Base-by-base conservation (phyloP, 345 rosid genomes). In the Heritiera fomes region DNA sequence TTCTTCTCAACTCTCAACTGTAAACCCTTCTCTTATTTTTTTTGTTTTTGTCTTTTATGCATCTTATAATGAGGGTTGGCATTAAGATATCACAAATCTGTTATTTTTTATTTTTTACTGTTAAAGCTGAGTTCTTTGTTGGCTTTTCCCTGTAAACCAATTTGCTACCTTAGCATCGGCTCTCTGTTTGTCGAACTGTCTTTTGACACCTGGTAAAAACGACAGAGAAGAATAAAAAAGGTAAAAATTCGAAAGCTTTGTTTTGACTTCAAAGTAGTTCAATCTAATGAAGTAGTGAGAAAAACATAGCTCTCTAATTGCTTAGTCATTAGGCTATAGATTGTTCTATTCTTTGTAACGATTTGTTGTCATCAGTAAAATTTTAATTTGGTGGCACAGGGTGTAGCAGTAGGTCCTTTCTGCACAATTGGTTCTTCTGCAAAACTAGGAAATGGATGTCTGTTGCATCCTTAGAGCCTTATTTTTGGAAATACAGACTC, bases 381-480 rank as follows among this genome's bases (percentile, higher is more conserved):
- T 76, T 62, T 60, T 7, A 46, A 62, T 32, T 50, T 64, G 38
- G 14, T 79, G 7, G 61, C 60, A 55, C 83, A 95, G 99, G 96
- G 87, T 73, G 98, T 88, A 82, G 84, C 91, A 10, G 79, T 95
- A 55, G 99, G 98, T 76, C 93, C 98, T 4, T 91, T 86, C 80
- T 95, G 98, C 83, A 89, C 96, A 18, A 78, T 95, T 69, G 94
- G 99, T n/a, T 87, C 98, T 72, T 84, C 88, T 38, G 94, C 80
- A 46, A 95, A 84, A 87, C 87, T 95, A 18, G 98, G 97, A 59
- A 85, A 90, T 72, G 91, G 89, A 55, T 92, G 98, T 84, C 93
- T 46, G 15, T 85, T 95, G 56, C 74, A 89, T 84, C 93, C 99
- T 14, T 84, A 87, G 0, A 90, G 96, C 89, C 97, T 91, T 87